These are phyloP conservation scores for Fusarium verrucosum DNA, from an alignment of 2,329 filamentous ascomycete species.

Conservation along the genomic window DNA sequence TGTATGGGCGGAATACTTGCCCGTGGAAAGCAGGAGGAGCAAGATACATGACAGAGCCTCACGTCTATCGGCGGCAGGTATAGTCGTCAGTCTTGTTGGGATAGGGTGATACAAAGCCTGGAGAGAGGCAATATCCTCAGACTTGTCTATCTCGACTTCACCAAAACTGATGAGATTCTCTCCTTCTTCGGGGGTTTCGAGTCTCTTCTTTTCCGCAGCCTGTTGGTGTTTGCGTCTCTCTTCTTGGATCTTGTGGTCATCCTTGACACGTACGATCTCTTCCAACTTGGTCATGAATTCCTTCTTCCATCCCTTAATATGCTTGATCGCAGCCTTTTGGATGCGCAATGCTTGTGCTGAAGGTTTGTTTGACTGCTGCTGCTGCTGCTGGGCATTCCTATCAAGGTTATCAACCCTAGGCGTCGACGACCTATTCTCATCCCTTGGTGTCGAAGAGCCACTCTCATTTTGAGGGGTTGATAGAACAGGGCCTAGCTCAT, in stretches of 20 bases:
- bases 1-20: constrained; percentile 79
- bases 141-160: constrained; percentile 45
- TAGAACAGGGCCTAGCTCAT: constrained; percentile 46
- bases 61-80: constrained; percentile 66
- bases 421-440: constrained; percentile 7
- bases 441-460: constrained; percentile 12
- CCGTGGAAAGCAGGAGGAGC: constrained; percentile 74
- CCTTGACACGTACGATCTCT: constrained; percentile 68
- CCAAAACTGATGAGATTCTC: constrained; percentile 56
- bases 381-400: constrained; percentile 26
- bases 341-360: constrained; percentile 48
- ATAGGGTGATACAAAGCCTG: constrained; percentile 64
- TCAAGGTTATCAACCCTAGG: constrained; percentile 15
- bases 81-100: constrained; percentile 62
- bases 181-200: constrained; percentile 49
- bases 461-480: constrained; percentile 26
- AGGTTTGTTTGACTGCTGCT: constrained; percentile 29
- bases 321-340: constrained; percentile 66
- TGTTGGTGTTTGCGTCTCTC: constrained; percentile 58
- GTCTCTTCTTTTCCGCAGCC: constrained; percentile 51
- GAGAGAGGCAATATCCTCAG: constrained; percentile 55
- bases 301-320: constrained; percentile 82
- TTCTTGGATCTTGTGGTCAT: constrained; percentile 57
- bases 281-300: constrained; percentile 75
- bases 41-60: constrained; percentile 75